These are phyloP conservation scores for Colletotrichum costaricense DNA, from an alignment of 2,329 filamentous ascomycete species.

Conservation along the genomic window DNA sequence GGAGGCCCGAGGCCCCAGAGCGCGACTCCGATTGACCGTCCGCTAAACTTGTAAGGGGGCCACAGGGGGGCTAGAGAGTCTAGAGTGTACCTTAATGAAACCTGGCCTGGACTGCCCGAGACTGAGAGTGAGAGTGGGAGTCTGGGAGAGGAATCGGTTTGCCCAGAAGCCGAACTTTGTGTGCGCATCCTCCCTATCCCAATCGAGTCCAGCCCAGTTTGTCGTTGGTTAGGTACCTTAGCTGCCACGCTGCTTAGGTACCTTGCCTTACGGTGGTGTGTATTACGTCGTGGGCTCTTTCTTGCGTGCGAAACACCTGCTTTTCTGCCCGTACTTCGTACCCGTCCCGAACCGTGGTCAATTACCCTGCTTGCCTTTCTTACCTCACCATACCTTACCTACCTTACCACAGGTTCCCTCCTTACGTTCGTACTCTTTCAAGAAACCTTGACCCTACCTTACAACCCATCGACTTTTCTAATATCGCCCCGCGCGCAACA, in stretches of 20 bases:
- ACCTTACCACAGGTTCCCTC: background rate
- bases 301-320: constrained; percentile 35
- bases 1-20: constrained; percentile 22
- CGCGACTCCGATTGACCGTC: constrained; percentile 29
- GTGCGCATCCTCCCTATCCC: constrained; percentile 28
- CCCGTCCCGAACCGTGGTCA: constrained; percentile 6
- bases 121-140: too few relatives aligned
- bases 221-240: constrained; percentile 11
- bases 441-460: constrained; percentile 17
- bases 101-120: constrained; percentile 27
- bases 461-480: constrained; percentile 29
- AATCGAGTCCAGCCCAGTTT: constrained; percentile 26
- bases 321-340: constrained; percentile 28
- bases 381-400: background rate
- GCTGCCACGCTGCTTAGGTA: too few relatives aligned
- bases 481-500: constrained; percentile 29
- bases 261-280: constrained; percentile 12
- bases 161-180: constrained; percentile 13
- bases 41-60: constrained; percentile 10
- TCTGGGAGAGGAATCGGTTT: constrained; percentile 3
- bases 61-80: background rate
- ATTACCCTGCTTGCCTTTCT: constrained; percentile 12
- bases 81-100: constrained; percentile 34
- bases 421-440: constrained; percentile 29
- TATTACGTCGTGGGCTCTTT: constrained; percentile 36